These are phyloP conservation scores for Wallacemonas sp. DNA, from an alignment of 208 protist species.

Conservation along the genomic window DNA sequence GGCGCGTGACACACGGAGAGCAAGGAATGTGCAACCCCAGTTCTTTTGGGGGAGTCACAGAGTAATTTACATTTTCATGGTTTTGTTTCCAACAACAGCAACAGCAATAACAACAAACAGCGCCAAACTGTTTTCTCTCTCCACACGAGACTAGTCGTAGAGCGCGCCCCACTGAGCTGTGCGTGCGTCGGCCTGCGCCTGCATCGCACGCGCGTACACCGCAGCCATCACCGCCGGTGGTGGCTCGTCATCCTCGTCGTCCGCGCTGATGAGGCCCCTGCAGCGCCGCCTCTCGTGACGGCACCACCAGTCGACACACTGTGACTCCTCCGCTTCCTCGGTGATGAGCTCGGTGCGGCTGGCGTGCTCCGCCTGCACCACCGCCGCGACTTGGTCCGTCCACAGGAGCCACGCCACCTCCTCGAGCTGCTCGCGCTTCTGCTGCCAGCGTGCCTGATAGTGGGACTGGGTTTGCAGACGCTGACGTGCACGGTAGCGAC, in stretches of 20 bases:
- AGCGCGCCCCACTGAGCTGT: constrained; percentile 3
- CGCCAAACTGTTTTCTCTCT: not conserved
- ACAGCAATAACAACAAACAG: constrained; percentile 26
- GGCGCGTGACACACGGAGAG: not conserved
- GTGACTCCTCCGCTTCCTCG: constrained; percentile 19
- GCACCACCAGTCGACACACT: constrained; percentile 13
- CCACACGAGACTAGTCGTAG: constrained; percentile 18
- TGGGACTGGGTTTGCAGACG: constrained; percentile 19
- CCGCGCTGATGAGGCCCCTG: not conserved
- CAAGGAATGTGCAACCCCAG: too few species aligned
- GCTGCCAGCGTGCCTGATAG: constrained; percentile 3
- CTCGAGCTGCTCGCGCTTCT: constrained; percentile 47
- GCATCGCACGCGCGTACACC: constrained; percentile 13
- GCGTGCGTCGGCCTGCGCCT: not conserved
- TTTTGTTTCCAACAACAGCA: too few species aligned
- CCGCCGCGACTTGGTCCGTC: constrained; percentile 25
- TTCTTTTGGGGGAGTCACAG: too few species aligned
- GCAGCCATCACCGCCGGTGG: constrained; percentile 6
- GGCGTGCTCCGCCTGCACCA: constrained; percentile 20
- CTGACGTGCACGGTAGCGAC: constrained; percentile 24
- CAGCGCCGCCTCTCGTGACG: constrained; percentile 6
- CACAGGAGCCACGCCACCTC: constrained; percentile 30
- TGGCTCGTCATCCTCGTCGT: constrained; percentile 18
- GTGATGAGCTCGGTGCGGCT: constrained; percentile 20
- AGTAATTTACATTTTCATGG: too few species aligned